These are phyloP conservation scores for Vanilla planifolia DNA, from an alignment of 106 monocot genomes.

Conservation along the genomic window DNA sequence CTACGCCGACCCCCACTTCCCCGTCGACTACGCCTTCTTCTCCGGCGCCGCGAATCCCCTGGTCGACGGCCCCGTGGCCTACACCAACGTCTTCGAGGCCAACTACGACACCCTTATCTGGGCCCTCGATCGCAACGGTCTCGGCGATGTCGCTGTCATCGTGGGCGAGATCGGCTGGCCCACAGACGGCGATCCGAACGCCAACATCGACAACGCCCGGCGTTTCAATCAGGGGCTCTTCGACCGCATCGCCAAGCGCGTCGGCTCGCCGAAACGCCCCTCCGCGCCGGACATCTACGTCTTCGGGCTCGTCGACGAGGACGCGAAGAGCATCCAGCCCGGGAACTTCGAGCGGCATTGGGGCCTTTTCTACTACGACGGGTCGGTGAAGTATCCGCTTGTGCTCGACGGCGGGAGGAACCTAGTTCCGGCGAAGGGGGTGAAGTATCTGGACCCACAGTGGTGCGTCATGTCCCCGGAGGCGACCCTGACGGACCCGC, in stretches of 20 bases:
- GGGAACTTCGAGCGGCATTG: constrained; percentile 92
- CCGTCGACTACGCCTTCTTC: constrained; percentile 85
- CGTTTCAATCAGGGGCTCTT: constrained; percentile 78
- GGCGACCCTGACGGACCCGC: constrained; percentile 36
- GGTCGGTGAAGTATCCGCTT: constrained; percentile 58
- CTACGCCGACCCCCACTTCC: constrained; percentile 85
- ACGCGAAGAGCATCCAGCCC: constrained; percentile 66
- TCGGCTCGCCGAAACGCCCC: constrained; percentile 67
- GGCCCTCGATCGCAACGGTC: constrained; percentile 76
- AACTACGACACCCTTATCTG: constrained; percentile 84
- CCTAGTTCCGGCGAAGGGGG: constrained; percentile 46
- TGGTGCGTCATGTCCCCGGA: constrained; percentile 72
- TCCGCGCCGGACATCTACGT: constrained; percentile 62
- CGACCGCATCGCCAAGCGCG: constrained; percentile 35
- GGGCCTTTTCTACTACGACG: constrained; percentile 83
- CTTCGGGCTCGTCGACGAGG: constrained; percentile 82
- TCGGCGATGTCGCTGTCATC: constrained; percentile 48
- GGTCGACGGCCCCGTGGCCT: constrained; percentile 68
- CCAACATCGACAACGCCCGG: constrained; percentile 45
- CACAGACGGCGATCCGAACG: constrained; percentile 63
- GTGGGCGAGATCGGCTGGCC: constrained; percentile 95
- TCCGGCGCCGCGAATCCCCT: constrained; percentile 29
- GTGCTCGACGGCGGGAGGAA: constrained; percentile 18
- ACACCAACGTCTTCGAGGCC: constrained; percentile 90
- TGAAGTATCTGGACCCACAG: constrained; percentile 46